A percentile compares a stretch with the other conserved stretches of the same genome.
These are phyloP conservation scores for Trichoderma atroviride DNA, from an alignment of 2,329 filamentous ascomycete species.

Conservation along the genomic window DNA sequence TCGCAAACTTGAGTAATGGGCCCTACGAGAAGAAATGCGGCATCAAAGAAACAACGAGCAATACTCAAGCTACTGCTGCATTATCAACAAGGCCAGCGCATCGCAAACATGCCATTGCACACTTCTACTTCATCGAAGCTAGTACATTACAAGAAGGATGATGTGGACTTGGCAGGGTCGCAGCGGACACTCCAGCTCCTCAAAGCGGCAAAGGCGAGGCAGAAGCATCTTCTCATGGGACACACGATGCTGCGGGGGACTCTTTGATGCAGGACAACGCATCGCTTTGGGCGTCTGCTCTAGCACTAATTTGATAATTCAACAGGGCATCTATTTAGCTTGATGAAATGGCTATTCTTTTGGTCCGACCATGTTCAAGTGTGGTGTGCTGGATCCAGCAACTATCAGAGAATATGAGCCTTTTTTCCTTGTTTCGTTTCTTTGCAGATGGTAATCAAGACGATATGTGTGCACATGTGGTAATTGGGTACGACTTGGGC, in stretches of 20 bases:
- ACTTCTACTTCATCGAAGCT: not conserved
- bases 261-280: slow-evolving; percentile 30
- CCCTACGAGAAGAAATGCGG: not conserved
- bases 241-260: slow-evolving; percentile 20
- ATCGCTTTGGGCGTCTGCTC: slow-evolving; percentile 22
- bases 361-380: not conserved
- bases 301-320: not conserved
- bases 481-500: slow-evolving; percentile 29
- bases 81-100: slow-evolving; percentile 5
- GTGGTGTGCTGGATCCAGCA: not conserved
- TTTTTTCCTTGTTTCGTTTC: not conserved
- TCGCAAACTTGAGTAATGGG: not conserved
- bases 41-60: not conserved
- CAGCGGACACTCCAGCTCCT: not conserved
- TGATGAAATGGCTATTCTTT: not conserved
- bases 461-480: not conserved
- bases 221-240: not conserved
- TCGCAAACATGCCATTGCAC: slow-evolving; percentile 1
- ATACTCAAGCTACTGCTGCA: not conserved
- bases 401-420: not conserved
- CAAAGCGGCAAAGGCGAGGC: not conserved
- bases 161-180: not conserved
- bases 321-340: not conserved
- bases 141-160: not conserved
- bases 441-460: not conserved